Conservation (phyloP, 2,329 filamentous ascomycete species). For the Pyricularia pennisetigena region DNA sequence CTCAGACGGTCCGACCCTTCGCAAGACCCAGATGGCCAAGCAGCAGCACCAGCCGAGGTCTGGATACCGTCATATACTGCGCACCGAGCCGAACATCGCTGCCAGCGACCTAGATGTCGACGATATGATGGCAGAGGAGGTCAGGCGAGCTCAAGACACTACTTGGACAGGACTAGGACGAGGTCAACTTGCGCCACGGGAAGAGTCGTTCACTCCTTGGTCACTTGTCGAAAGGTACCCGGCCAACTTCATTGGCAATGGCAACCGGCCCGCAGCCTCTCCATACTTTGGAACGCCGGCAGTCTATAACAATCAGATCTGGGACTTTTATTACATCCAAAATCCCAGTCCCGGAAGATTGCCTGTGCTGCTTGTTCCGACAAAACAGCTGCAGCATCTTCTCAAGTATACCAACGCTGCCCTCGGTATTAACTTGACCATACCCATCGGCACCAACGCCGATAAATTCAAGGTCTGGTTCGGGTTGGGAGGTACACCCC, state of each 20-base stretch:
- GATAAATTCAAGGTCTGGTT: constrained; percentile 55
- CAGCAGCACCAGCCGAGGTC: constrained; percentile 4
- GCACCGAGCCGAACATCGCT: neutral
- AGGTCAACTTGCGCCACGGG: constrained; percentile 16
- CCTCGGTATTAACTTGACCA: constrained; percentile 39
- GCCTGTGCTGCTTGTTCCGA: constrained; percentile 58
- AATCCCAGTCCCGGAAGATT: constrained; percentile 28
- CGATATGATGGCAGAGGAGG: neutral
- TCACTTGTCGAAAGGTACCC: constrained; percentile 47
- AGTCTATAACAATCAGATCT: constrained; percentile 50
- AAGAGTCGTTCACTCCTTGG: constrained; percentile 35
- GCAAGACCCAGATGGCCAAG: neutral
- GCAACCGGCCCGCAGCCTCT: constrained; percentile 35
- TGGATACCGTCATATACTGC: constrained; percentile 1
- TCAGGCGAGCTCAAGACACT: constrained; percentile 5
- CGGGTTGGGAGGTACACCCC: constrained; percentile 45
- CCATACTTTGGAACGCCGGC: constrained; percentile 44
- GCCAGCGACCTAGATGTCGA: constrained; percentile 4
- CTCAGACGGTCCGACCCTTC: constrained; percentile 1
- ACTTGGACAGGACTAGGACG: constrained; percentile 12
- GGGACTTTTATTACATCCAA: constrained; percentile 69
- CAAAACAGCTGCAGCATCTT: constrained; percentile 53
- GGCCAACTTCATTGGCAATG: constrained; percentile 44
- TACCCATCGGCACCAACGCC: constrained; percentile 43
- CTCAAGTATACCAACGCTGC: constrained; percentile 55